These are phyloP conservation scores for Tillandsia leiboldiana DNA, from an alignment of 176 grass and related monocot species.

Conservation along the genomic window DNA sequence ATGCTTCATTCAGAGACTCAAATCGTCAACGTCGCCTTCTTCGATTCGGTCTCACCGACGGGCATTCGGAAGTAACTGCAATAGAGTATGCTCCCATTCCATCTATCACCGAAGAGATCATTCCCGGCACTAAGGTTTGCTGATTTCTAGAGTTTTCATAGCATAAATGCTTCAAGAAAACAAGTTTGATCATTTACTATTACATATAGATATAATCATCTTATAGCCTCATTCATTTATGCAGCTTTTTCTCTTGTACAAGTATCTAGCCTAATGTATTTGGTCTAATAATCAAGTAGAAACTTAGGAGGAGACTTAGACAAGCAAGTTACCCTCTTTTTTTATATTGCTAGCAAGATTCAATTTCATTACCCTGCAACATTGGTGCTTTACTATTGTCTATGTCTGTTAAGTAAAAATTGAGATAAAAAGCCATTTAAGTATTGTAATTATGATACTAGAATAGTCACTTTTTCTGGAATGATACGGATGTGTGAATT, in stretches of 20 bases:
- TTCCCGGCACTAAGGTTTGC: slow-evolving; percentile 77
- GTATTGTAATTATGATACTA: too few relatives aligned
- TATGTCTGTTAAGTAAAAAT: too few relatives aligned
- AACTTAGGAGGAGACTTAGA: too few relatives aligned
- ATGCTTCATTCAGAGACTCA: slow-evolving; percentile 54
- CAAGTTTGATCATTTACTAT: not conserved
- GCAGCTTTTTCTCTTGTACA: too few relatives aligned
- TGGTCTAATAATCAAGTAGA: too few relatives aligned
- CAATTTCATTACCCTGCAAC: too few relatives aligned
- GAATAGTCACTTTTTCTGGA: too few relatives aligned
- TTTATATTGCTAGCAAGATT: too few relatives aligned
- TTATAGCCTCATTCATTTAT: not conserved
- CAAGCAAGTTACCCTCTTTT: too few relatives aligned
- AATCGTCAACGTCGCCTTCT: slow-evolving; percentile 39
- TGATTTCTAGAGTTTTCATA: not conserved
- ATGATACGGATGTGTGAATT: not conserved
- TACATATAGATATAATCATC: not conserved
- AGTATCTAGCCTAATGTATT: too few relatives aligned
- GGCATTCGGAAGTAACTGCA: slow-evolving; percentile 48
- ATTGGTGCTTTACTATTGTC: too few relatives aligned
- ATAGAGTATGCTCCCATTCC: slow-evolving; percentile 62
- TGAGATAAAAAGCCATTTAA: too few relatives aligned
- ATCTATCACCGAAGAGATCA: slow-evolving; percentile 57
- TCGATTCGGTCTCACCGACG: slow-evolving; percentile 63
- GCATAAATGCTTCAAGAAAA: not conserved